Evolutionary conservation across 768 basidiomycete genomes (phyloP), one percentile per base, ranked within the genome.

Genomic region (Mycena albidolilacea): DNA sequence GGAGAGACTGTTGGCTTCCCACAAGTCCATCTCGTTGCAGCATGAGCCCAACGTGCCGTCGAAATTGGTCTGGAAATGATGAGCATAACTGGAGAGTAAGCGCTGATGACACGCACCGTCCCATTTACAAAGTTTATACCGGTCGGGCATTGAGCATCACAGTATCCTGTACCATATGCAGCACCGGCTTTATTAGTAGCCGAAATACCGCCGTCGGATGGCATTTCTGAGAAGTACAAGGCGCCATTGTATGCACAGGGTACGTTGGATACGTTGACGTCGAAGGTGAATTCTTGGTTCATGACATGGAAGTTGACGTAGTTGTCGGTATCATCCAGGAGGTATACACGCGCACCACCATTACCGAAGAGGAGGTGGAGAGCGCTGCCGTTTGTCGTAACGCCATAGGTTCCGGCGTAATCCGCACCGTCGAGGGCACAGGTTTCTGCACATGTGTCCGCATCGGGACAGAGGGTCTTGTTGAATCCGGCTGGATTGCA

Each of bases 121-220:
- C 85, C 85, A 77, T 84, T 82, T 75, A 86, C 83, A 77, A 86
- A 86, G 78, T 86, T 85, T 76, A 85, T 78, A 75, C 85, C 85
- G 58, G 76, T 79, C 10, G 85, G 85, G 79, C 85, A 87, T 77
- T 87, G 85, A 23, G 85, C 80, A 78, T 87, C 85, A 78, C 85
- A 87, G 79, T 87, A 87, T 35, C 85, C 85, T 17, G 85, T 86
- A 37, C 85, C 85, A 78, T 83, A 86, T 74, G 83, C 80, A 71
- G 85, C 82, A 69, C 84, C 85, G 41, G 85, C 84, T 79, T 81
- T 81, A 81, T 87, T 86, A 73, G 59, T 79, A 46, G 83, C 73
- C 63, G 83, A 72, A 70, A 79, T 54, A 61, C 85, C 85, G 79
- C 85, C 85, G 75, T 86, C 85, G 23, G 80, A 77, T 69, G 80